Evolutionary conservation across 1,139 yeast species (phyloP).

Genomic region (Taphrina deformans): DNA sequence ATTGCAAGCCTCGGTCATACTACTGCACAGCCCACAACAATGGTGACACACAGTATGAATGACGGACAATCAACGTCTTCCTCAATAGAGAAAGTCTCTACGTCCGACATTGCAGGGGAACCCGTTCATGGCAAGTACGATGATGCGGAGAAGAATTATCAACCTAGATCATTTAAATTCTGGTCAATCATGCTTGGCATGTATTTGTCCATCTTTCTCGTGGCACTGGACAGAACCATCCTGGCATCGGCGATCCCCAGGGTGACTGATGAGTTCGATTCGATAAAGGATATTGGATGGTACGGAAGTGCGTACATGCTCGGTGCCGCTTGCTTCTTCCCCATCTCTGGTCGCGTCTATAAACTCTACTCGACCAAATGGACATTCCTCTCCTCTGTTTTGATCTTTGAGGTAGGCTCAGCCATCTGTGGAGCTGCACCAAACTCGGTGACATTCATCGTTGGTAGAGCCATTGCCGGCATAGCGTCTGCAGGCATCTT

Average conservation of each 20-base stretch:
- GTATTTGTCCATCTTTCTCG: background rate
- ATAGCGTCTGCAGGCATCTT: conserved; percentile 72
- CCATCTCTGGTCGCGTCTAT: conserved; percentile 63
- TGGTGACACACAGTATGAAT: background rate
- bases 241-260: background rate
- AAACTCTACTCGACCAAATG: conserved; percentile 62
- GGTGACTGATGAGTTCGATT: background rate
- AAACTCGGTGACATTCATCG: conserved; percentile 63
- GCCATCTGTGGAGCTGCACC: conserved; percentile 56
- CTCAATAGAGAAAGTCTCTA: background rate
- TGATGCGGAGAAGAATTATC: background rate
- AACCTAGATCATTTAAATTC: background rate
- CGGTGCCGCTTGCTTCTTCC: conserved; percentile 38
- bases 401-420: conserved; percentile 52
- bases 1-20: no score
- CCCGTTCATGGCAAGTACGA: background rate
- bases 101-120: background rate
- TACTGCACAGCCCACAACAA: no score
- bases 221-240: conserved; percentile 1
- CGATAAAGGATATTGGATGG: background rate
- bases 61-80: background rate
- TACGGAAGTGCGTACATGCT: background rate
- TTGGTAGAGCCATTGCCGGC: conserved; percentile 70
- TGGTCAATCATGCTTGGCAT: background rate
- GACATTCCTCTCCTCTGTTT: conserved; percentile 53